Evolutionary conservation across 192 early-diverging fungal species (phyloP), one percentile per base, ranked within the genome.

Genomic region (Glomus cerebriforme): DNA sequence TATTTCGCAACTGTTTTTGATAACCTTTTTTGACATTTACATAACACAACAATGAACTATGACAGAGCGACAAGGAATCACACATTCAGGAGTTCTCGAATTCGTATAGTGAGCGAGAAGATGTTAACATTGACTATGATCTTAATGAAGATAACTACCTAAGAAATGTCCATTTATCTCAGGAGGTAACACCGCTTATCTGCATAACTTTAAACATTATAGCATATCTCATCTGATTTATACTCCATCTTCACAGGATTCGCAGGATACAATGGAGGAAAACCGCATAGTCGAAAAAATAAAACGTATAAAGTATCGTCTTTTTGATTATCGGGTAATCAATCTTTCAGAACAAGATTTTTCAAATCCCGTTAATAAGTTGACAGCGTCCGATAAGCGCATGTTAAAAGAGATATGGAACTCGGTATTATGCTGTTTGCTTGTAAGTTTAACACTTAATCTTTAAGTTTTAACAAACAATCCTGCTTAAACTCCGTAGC

Each of bases 261-360:
- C 24, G 58, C 54, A 59, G 72, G 58, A 59, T 59, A 49, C 58
- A 31, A 73, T 19, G 71, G 71, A 73, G 31, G 71, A 54, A 59
- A 29, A 58, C 37, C 58, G 58, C 13, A 73, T 73, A 22, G 31
- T 73, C 37, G 54, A 73, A 73, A 73, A 73, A 31, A 73, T 73
- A 73, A 35, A 59, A 73, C 9, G 32, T 59, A 73, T 73, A 22
- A 32, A 73, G 27, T 73, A 39, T 59, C 71, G 8, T 59, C 54
- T 73, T 17, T 73, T 73, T 73, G n/a, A 73, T 24, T 73, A 73
- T 17, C 17, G 54, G 34, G 22, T 73, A 10, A 39, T 73, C 4
- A 73, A 73, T 59, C 72, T 73, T 73, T 73, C 72, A 73, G 72
- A 6, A 24, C 72, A 54, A 73, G 35, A 73, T 73, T 19, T 19